Base-by-base conservation (phyloP, 2,329 filamentous ascomycete species). In the Alternaria sp. region DNA sequence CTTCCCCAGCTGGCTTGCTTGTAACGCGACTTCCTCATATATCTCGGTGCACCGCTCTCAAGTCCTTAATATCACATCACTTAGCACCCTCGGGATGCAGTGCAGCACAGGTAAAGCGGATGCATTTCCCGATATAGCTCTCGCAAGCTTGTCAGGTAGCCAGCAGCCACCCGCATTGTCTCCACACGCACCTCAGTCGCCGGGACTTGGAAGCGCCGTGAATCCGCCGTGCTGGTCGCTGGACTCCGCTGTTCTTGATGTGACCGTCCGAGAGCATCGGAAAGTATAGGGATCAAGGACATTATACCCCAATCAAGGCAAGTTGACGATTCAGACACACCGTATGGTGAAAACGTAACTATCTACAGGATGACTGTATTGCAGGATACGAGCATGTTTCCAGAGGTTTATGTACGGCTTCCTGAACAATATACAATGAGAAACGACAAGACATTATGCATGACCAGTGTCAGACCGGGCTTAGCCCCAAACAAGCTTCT, bases 401-500 rank as follows among this genome's bases (percentile, higher is more conserved):
- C 49, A 53, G 12, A n/a, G 14, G 20, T 33, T 20, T 37, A 37
- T 53, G 20, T 37, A 41, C 49, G 7, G 30, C 18, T 20, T 9
- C 20, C 28, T 33, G 9, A 25, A 53, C 23, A 37, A 18, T 23
- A 21, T 53, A 25, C 49, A 53, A 21, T 23, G 49, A 53, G 21
- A 20, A 41, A 23, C 20, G 8, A 41, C 20, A 41, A n/a, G 30
- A 37, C 30, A 41, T 41, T 41, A 41, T 41, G 18, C n/a, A 41
- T 14, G 30, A 23, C 30, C 49, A 21, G 14, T 11, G 2, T n/a
- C 9, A 12, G 21, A 15, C 30, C 21, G 14, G 23, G 20, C 49
- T 41, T 60, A 60, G 15, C 86, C 85, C 96, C 96, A 98, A 12
- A 99, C 94, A 77, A 98, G 82, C 84, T 93, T 97, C 87, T 97